A percentile compares a stretch with the other conserved stretches of the same genome.
phyloP scores from a whole-genome alignment of 2,329 filamentous ascomycete genomes.

The Aspergillus pseudonomiae region DNA sequence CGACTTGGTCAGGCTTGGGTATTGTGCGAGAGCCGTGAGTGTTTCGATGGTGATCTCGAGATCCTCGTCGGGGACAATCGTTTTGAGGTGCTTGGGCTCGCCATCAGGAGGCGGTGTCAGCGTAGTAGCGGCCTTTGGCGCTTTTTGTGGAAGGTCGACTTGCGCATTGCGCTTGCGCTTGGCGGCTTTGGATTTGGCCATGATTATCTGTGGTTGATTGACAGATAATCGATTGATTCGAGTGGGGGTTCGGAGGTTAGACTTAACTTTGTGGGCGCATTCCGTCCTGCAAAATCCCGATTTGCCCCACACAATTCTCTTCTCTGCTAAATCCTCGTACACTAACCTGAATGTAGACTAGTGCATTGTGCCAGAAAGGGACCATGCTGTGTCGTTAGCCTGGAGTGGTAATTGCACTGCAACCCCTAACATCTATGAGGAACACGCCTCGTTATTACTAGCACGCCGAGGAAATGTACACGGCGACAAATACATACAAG shows the following conservation, averaged over 20 bases:
- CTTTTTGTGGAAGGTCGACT: conserved; percentile 29
- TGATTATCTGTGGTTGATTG: conserved; percentile 8
- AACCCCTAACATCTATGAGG: neutral
- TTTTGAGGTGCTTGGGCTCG: conserved; percentile 31
- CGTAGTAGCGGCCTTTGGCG: conserved; percentile 22
- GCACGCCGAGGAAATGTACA: too few relatives aligned
- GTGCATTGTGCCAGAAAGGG: neutral
- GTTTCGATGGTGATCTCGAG: conserved; percentile 70
- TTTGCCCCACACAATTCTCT: neutral
- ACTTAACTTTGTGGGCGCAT: neutral
- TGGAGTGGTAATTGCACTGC: neutral
- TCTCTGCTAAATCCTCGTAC: neutral
- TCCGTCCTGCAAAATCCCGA: neutral
- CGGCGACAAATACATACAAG: too few relatives aligned
- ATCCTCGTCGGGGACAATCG: conserved; percentile 55
- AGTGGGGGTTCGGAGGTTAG: neutral
- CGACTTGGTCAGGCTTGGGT: conserved; percentile 67
- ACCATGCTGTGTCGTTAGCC: neutral
- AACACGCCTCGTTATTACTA: neutral
- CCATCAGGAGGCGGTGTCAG: conserved; percentile 32
- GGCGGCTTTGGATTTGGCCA: conserved; percentile 34
- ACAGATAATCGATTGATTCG: neutral
- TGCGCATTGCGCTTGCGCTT: conserved; percentile 37
- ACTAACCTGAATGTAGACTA: neutral
- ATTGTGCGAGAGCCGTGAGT: conserved; percentile 58